A percentile compares a stretch with the other conserved stretches of the same genome.
phyloP scores from a whole-genome alignment of 2,329 filamentous ascomycete genomes.

The Sclerotiophoma versabilis region DNA sequence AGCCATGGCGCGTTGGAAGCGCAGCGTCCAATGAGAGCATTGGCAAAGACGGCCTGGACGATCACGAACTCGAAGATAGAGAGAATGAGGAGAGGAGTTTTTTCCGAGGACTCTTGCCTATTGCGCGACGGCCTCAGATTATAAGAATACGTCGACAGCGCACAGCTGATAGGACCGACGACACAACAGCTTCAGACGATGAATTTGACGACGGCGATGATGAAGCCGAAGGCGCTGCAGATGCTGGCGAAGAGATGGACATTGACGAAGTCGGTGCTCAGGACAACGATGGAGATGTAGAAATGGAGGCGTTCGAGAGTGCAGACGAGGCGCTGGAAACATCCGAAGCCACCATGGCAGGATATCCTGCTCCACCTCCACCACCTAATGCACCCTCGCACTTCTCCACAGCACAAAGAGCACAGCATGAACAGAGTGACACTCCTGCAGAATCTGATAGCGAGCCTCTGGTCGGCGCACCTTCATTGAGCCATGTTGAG shows the following conservation, averaged over 20 bases:
- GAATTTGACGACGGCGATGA: constrained; percentile 58
- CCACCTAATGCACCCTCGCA: constrained; percentile 45
- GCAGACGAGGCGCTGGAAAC: constrained; percentile 74
- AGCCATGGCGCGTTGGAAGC: constrained; percentile 86
- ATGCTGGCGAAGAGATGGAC: constrained; percentile 57
- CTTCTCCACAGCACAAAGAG: constrained; percentile 4
- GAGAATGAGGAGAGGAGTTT: constrained; percentile 47
- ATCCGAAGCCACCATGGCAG: constrained; percentile 78
- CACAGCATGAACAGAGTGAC: constrained; percentile 61
- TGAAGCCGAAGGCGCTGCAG: constrained; percentile 53
- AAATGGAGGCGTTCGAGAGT: constrained; percentile 56
- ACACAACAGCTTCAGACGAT: constrained; percentile 52
- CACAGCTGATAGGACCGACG: constrained; percentile 53
- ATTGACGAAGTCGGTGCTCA: constrained; percentile 54
- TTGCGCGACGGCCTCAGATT: constrained; percentile 37
- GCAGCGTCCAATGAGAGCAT: constrained; percentile 79
- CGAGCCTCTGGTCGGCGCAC: constrained; percentile 65
- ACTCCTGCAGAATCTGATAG: constrained; percentile 78
- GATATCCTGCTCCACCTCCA: constrained; percentile 72
- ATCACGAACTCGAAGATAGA: constrained; percentile 72
- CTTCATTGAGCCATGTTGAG: constrained; percentile 69
- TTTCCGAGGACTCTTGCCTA: constrained; percentile 34
- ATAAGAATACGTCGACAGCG: constrained; percentile 35
- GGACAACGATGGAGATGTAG: constrained; percentile 57
- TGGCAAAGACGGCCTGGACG: constrained; percentile 80